A percentile compares a stretch with the other conserved stretches of the same genome.
phyloP scores from a whole-genome alignment of 805 yeast genomes.

The Candida gorgasii region DNA sequence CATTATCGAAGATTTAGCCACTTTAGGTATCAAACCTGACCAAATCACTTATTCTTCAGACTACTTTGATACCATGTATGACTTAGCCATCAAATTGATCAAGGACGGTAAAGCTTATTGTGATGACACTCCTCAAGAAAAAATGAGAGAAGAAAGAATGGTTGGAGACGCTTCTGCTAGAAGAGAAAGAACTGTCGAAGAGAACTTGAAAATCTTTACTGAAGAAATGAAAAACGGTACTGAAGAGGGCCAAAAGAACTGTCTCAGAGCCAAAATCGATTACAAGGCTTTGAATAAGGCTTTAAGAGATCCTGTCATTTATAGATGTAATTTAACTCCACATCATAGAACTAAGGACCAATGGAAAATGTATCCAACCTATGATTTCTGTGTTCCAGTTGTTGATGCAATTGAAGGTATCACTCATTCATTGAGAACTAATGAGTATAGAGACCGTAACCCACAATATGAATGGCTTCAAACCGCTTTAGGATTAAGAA shows the following conservation, averaged over 20 bases:
- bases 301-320: slow-evolving; percentile 95
- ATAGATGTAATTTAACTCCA: slow-evolving; percentile 96
- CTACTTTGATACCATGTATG: slow-evolving; percentile 90
- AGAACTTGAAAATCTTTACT: slow-evolving; percentile 80
- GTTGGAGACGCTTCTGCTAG: slow-evolving; percentile 92
- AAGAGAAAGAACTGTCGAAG: slow-evolving; percentile 92
- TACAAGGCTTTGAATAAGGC: slow-evolving; percentile 91
- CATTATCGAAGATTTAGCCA: slow-evolving; percentile 85
- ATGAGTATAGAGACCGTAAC: slow-evolving; percentile 98
- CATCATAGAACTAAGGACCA: slow-evolving; percentile 92
- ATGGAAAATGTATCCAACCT: slow-evolving; percentile 98
- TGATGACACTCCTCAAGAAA: slow-evolving; percentile 92
- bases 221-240: slow-evolving; percentile 94
- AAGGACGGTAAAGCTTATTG: slow-evolving; percentile 96
- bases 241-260: slow-evolving; percentile 86
- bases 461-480: slow-evolving; percentile 98
- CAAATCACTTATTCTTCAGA: slow-evolving; percentile 85
- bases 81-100: slow-evolving; percentile 79
- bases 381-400: slow-evolving; percentile 97
- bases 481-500: slow-evolving; percentile 75
- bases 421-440: slow-evolving; percentile 96
- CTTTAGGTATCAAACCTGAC: slow-evolving; percentile 94
- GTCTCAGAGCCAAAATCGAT: slow-evolving; percentile 96
- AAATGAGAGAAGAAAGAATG: slow-evolving; percentile 98
- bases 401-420: slow-evolving; percentile 97